phyloP scores from a whole-genome alignment of 1,139 yeast genomes.

The Geotrichum carabidarum region DNA sequence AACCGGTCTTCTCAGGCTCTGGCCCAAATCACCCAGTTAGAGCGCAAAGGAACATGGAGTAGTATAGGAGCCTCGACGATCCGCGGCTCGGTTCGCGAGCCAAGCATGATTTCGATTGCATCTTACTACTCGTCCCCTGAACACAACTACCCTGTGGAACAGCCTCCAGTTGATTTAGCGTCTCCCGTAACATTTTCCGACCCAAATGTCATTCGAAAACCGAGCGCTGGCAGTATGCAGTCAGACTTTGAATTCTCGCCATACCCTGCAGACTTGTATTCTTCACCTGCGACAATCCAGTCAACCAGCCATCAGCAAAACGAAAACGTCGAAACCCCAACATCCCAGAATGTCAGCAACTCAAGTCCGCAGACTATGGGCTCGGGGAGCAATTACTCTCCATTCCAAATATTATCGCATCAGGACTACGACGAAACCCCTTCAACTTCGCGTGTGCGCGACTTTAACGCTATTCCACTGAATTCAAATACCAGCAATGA shows the following conservation, averaged over 20 bases:
- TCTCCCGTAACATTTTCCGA: slow-evolving; percentile 1
- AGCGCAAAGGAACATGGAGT: slow-evolving; percentile 2
- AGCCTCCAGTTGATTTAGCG: not conserved
- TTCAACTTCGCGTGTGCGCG: not conserved
- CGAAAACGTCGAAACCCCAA: not conserved
- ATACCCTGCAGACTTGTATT: slow-evolving; percentile 4
- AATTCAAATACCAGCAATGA: not conserved
- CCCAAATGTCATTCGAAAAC: not conserved
- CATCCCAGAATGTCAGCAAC: not conserved
- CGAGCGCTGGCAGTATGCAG: not conserved
- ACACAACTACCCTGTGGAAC: not conserved
- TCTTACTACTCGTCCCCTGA: slow-evolving; percentile 1
- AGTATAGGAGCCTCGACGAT: slow-evolving; percentile 5
- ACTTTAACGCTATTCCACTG: not conserved
- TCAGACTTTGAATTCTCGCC: not conserved
- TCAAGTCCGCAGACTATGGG: not conserved
- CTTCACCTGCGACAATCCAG: not conserved
- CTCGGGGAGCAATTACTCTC: not conserved
- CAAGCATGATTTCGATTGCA: not conserved
- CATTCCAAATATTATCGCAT: not conserved
- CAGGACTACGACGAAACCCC: not conserved
- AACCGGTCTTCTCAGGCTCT: not conserved
- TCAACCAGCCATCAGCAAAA: not conserved
- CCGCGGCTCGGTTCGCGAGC: not conserved
- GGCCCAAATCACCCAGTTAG: not conserved